Base-by-base conservation (phyloP, 2,329 filamentous ascomycete species). In the Nemania sp. region DNA sequence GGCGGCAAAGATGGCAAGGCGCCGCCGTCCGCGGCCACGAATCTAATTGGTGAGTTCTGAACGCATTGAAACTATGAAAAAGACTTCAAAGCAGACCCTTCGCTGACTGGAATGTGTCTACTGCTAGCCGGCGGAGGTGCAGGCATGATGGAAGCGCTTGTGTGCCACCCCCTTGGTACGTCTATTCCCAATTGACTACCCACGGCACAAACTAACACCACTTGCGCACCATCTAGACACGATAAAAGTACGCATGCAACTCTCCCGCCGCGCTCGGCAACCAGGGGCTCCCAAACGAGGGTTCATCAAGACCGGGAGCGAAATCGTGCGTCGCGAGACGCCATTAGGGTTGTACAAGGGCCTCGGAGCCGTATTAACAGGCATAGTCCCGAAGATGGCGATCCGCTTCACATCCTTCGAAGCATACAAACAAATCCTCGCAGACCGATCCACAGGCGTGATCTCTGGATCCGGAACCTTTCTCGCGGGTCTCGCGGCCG, bases 211-310 rank as follows among this genome's bases (percentile, higher is more conserved):
- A 22, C 53, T 59, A 37, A 56, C 23, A 19, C 8, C 3, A 14
- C 17, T 9, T 12, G 7, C 30, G 12, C 42, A 57, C 37, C 28
- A 17, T 17, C 39, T 61, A 89, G 91, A 97, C 74, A 97, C 92
- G 56, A 96, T 97, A 79, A 97, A 99, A 82, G 94, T 99, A 59
- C 91, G 94, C 65, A 99, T 99, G 95, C 94, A 99, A 77, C 87
- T 99, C 56, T 97, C 94, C 51, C 83, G 88, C 63, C 86, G 94
- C 71, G 91, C 89, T 44, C 83, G 89, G 63, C 82, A 85, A 56
- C 91, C 91, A 52, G 94, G 94, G 57, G 84, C 88, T 72, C 90
- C 92, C 66, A 86, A 88, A 66, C 88, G 91, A 64, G 93, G 94
- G 60, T 99, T 99, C 77, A 72, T 97, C 61, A 79, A 79, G 51